Base-by-base conservation (phyloP, 2,329 filamentous ascomycete species). In the Colletotrichum navitas region DNA sequence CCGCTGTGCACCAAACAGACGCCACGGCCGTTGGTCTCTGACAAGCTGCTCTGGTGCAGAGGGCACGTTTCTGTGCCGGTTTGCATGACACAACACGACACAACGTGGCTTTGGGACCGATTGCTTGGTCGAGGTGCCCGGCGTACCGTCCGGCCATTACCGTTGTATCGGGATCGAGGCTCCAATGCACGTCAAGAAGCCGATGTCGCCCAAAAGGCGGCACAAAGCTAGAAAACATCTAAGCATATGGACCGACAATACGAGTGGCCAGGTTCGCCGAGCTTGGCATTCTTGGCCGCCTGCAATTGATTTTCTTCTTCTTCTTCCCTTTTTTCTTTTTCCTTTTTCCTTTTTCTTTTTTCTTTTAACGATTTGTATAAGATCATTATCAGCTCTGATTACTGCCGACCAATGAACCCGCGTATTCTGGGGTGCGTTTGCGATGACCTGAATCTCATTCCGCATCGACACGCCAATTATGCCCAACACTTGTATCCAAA, bases 201-300 rank as follows among this genome's bases (percentile, higher is more conserved):
- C n/a, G 14, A 41, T 11, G 32, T 47, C 36, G 68, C 51, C 63
- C 26, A 55, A 21, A 51, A 21, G 24, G n/a, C 24, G 36, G 58
- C 49, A 21, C n/a, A 34, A 51, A 54, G 8, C 29, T 54, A 26
- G 2, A 34, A 5, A 3, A 4, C 18, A 29, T 43, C 41, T 32
- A 18, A 16, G 8, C 11, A 12, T 47, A 24, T 43, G 18, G 18
- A 29, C 29, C 16, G n/a, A 59, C 18, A 21, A 26, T 12, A 39
- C 24, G 5, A 47, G 24, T 59, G 16, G 11, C 8, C 32, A 39
- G 26, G 11, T 43, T n/a, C 26, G 5, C 49, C 47, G 3, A 54
- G 58, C 68, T 68, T 60, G 64, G 59, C 64, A 24, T 51, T n/a
- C 68, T 59, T 63, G 64, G 68, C 59, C 24, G 18, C 36, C 18